Evolutionary conservation across 345 rosid genomes (phyloP).

Genomic region (Carallia brachiata): DNA sequence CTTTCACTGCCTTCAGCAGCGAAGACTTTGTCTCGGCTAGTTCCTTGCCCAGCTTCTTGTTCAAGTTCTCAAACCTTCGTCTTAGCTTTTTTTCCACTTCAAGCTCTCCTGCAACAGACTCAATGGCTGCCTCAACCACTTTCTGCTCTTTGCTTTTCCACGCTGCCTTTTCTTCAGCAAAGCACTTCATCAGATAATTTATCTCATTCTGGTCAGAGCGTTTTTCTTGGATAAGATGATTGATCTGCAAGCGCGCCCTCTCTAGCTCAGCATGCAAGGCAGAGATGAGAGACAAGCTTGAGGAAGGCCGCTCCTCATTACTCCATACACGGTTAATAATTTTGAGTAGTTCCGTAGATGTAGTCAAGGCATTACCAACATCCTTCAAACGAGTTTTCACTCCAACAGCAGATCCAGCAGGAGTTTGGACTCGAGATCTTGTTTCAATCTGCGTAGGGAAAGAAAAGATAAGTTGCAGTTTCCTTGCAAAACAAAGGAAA

Average conservation of each 20-base stretch:
- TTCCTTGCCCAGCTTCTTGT: conserved; percentile 90
- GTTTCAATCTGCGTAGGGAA: conserved; percentile 64
- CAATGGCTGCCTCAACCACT: conserved; percentile 89
- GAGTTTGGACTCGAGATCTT: conserved; percentile 77
- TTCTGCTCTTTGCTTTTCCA: conserved; percentile 89
- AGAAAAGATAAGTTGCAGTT: conserved; percentile 7
- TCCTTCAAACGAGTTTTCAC: conserved; percentile 76
- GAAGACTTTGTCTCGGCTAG: conserved; percentile 69
- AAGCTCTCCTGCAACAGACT: conserved; percentile 83
- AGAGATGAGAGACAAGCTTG: conserved; percentile 93
- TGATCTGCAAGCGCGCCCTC: conserved; percentile 89
- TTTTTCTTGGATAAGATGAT: conserved; percentile 78
- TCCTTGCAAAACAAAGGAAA: background rate
- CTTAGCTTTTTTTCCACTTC: conserved; percentile 86
- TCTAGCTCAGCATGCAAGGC: conserved; percentile 97
- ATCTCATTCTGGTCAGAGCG: conserved; percentile 72
- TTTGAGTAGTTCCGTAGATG: conserved; percentile 88
- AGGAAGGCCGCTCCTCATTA: conserved; percentile 83
- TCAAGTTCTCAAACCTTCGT: conserved; percentile 78
- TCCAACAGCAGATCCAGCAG: conserved; percentile 64
- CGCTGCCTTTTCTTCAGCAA: conserved; percentile 88
- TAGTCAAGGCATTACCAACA: conserved; percentile 83
- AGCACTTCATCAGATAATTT: conserved; percentile 77
- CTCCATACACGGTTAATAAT: conserved; percentile 94
- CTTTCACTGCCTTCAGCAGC: conserved; percentile 67